Evolutionary conservation across 176 grass and related monocot genomes (phyloP).

Genomic region (Pontederia paniculata): DNA sequence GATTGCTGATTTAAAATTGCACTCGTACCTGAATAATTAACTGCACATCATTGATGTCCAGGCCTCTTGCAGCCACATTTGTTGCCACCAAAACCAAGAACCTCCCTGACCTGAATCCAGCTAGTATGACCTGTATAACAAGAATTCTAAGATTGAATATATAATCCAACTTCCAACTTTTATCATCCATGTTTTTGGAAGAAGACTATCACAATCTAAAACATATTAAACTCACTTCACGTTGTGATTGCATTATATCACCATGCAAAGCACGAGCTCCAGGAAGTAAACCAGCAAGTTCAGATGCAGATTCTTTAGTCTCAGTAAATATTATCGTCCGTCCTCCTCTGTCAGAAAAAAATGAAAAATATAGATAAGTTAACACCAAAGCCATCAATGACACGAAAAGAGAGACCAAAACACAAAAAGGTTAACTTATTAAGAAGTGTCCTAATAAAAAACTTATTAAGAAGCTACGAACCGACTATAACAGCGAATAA

Average conservation of each 20-base stretch:
- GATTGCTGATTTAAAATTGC: too few relatives aligned
- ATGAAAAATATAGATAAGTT: background rate
- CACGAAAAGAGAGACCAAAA: background rate
- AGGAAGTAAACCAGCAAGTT: conserved; percentile 64
- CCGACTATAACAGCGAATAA: conserved; percentile 87
- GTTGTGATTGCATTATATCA: conserved; percentile 76
- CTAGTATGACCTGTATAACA: conserved; percentile 68
- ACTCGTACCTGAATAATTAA: conserved; percentile 83
- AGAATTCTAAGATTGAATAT: background rate
- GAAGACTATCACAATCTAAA: too few relatives aligned
- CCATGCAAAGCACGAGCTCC: conserved; percentile 88
- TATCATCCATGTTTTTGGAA: too few relatives aligned
- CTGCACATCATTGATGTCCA: conserved; percentile 94
- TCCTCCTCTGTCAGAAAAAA: conserved; percentile 41
- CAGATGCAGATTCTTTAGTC: conserved; percentile 70
- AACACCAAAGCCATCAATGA: conserved; percentile 2
- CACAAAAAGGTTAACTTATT: background rate
- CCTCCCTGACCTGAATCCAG: conserved; percentile 81
- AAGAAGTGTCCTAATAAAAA: background rate
- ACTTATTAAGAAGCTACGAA: conserved; percentile 23
- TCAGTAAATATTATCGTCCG: conserved; percentile 96
- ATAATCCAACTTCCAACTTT: too few relatives aligned
- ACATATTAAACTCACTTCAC: conserved; percentile 53
- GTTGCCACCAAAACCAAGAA: conserved; percentile 93
- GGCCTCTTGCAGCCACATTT: conserved; percentile 87